Base-by-base conservation (phyloP, 306 rosid species). In the Pyrus pyrifolia region DNA sequence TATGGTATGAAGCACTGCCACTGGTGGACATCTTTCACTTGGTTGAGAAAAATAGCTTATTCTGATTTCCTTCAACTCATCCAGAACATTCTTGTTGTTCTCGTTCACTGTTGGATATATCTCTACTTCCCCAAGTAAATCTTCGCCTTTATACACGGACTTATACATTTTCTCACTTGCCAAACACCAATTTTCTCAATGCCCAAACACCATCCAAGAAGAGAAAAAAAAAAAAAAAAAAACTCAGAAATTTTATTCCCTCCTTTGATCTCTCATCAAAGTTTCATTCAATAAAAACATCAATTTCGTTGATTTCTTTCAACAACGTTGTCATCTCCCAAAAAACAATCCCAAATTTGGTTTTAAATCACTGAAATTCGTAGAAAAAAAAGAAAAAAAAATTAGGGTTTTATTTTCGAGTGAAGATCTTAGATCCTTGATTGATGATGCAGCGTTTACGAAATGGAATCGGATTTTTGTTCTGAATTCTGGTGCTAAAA, bases 11-110 rank as follows among this genome's bases (percentile, higher is more conserved):
- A 96, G 98, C 81, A 96, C 99, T 69, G 99, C 99, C 81, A 96
- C 96, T 85, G 99, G 99, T 73, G 93, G 93, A 81, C 99, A 96
- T 80, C 99, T 89, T 90, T 96, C 99, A 89, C 99, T 96, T 61
- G 97, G 81, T 87, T 86, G 97, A 35, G 99, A 89, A 74, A 90
- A 92, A 67, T 91, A 91, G 82, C 78, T 89, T 84, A 96, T 86
- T 86, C 93, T 88, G 96, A 96, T 91, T 86, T 91, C 98, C 93
- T 85, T 91, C 96, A 88, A 70, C 76, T 86, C 87, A 81, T 89
- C 86, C 77, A 85, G 57, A 68, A 77, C n/a, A 65, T 49, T 75
- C 53, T 81, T 72, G 74, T 74, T 53, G 83, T 82, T 67, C 79
- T 69, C 84, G 89, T 87, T 86, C 82, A 85, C 89, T 85, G 75